Conservation (phyloP, 208 protist genomes). For the Crithidia thermophila region DNA sequence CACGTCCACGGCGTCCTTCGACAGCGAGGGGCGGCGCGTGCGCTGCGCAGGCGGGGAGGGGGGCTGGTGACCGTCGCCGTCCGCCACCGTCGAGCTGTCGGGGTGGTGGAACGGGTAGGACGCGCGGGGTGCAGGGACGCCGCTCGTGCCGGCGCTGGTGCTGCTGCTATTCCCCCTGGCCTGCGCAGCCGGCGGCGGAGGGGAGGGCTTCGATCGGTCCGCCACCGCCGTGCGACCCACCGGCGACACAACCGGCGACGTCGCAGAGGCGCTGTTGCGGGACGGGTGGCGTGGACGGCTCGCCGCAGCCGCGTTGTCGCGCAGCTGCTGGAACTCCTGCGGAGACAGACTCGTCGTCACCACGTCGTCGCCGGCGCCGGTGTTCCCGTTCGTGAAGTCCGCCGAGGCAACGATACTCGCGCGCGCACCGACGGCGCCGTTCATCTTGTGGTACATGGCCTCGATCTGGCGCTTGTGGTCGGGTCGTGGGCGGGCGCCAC, state of each 20-base stretch:
- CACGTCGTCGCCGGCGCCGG: not conserved
- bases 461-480: slow-evolving; percentile 14
- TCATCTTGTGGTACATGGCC: slow-evolving; percentile 33
- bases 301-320: not conserved
- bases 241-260: too few species aligned
- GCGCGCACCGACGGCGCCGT: slow-evolving; percentile 27
- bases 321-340: slow-evolving; percentile 8
- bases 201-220: not conserved
- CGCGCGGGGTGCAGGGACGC: not conserved
- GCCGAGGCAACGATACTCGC: slow-evolving; percentile 12
- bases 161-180: not conserved
- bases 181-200: not conserved
- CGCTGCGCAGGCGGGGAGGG: slow-evolving; percentile 6
- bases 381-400: not conserved
- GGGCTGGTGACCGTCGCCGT: not conserved
- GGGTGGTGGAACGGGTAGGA: not conserved
- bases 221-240: not conserved
- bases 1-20: slow-evolving; percentile 18
- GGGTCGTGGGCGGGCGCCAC: slow-evolving; percentile 14
- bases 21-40: slow-evolving; percentile 22
- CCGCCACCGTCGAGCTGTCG: not conserved
- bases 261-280: not conserved
- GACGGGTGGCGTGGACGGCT: not conserved
- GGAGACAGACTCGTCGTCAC: slow-evolving; percentile 15
- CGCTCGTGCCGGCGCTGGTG: not conserved